Percentiles rank a stretch among this genome's conserved stretches.
Conservation (phyloP, 257 asterid species). For the Ballota nigra region DNA sequence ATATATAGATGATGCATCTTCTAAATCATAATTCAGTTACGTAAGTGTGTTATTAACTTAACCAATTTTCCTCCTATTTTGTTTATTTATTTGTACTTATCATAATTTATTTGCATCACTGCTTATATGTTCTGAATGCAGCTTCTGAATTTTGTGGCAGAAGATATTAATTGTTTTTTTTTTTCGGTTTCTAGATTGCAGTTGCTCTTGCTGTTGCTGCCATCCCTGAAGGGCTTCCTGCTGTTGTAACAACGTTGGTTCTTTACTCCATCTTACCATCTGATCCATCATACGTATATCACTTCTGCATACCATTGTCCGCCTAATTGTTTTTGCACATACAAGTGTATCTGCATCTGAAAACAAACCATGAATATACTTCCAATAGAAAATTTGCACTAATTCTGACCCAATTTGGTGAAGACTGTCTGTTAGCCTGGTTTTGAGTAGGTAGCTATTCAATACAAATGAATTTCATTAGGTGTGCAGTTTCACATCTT, state of each 20-base stretch:
- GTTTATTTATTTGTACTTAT: not conserved
- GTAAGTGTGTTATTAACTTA: not conserved
- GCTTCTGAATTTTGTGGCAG: conserved; percentile 16
- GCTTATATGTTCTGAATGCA: conserved; percentile 13
- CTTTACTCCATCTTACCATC: conserved; percentile 22
- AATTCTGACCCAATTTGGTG: not conserved
- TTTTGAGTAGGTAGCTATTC: conserved; percentile 2
- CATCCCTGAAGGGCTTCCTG: conserved; percentile 99
- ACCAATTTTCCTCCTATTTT: not conserved
- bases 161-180: conserved; percentile 20
- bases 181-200: conserved; percentile 68
- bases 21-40: conserved; percentile 10
- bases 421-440: not conserved
- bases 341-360: conserved; percentile 16
- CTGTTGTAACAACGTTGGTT: conserved; percentile 96
- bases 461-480: not conserved
- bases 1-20: conserved; percentile 6
- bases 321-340: not conserved
- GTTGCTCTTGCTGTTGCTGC: conserved; percentile 99
- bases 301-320: not conserved
- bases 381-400: not conserved
- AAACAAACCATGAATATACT: not conserved
- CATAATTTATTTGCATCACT: not conserved
- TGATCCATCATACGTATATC: conserved; percentile 14
- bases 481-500: conserved; percentile 13